A percentile compares a stretch with the other conserved stretches of the same genome.
These are phyloP conservation scores for Zygoascus bituminiphila DNA, from an alignment of 805 yeast genomes.

Conservation along the genomic window DNA sequence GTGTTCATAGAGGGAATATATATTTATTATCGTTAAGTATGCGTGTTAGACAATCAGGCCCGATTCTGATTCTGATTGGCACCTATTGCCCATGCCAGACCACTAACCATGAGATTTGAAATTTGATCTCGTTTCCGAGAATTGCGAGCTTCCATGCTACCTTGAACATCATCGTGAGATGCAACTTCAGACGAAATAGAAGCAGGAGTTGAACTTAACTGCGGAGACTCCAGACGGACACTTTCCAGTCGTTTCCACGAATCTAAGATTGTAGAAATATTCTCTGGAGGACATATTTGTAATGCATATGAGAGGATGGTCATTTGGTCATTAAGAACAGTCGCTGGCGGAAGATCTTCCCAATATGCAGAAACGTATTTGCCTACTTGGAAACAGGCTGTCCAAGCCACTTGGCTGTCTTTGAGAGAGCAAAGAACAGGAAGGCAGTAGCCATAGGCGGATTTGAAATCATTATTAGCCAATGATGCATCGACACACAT, in stretches of 20 bases:
- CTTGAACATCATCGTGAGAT: constrained; percentile 9
- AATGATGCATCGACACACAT: constrained; percentile 63
- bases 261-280: constrained; percentile 45
- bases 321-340: constrained; percentile 42
- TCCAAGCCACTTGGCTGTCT: constrained; percentile 41
- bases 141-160: constrained; percentile 23
- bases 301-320: constrained; percentile 46
- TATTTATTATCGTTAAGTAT: not conserved
- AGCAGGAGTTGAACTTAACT: not conserved
- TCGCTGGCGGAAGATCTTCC: constrained; percentile 32
- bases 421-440: constrained; percentile 14
- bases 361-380: constrained; percentile 44
- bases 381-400: constrained; percentile 66
- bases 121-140: constrained; percentile 35
- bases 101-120: constrained; percentile 43
- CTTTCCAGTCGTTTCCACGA: constrained; percentile 42
- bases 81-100: constrained; percentile 59
- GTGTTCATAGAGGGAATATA: not conserved
- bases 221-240: not conserved
- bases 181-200: not conserved
- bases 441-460: constrained; percentile 39
- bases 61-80: constrained; percentile 27
- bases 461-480: constrained; percentile 50
- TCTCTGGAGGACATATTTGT: constrained; percentile 44
- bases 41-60: not conserved